Percentiles rank a stretch among this genome's conserved stretches.
Evolutionary conservation across 257 asterid genomes (phyloP).

Genomic region (Solanum acaule): DNA sequence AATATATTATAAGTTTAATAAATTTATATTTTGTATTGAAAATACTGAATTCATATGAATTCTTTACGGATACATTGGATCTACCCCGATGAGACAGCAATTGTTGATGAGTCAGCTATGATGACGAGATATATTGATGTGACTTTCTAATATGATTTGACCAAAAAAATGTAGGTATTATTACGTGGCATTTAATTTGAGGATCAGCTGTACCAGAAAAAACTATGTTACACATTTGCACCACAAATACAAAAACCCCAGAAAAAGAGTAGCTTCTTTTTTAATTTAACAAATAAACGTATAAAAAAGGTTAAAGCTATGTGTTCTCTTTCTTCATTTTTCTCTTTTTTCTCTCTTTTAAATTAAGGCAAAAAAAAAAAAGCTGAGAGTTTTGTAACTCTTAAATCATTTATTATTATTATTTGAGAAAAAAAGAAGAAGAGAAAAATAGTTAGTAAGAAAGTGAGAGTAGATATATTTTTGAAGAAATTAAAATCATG

Average conservation of each 20-base stretch:
- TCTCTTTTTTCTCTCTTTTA: constrained; percentile 4
- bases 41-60: not conserved
- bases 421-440: not conserved
- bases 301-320: not conserved
- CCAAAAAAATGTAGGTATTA: not conserved
- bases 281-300: not conserved
- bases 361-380: not conserved
- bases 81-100: not conserved
- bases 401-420: not conserved
- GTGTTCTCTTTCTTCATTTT: not conserved
- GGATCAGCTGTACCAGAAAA: not conserved
- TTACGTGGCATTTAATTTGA: not conserved
- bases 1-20: not conserved
- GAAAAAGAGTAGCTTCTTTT: not conserved
- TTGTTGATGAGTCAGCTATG: not conserved
- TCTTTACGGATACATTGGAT: not conserved
- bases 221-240: not conserved
- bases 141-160: not conserved
- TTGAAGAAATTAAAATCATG: constrained; percentile 22
- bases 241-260: not conserved
- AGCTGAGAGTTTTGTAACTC: not conserved
- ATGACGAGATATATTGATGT: not conserved
- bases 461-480: not conserved
- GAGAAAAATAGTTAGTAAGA: not conserved
- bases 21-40: not conserved